These are phyloP conservation scores for Colletotrichum orchidophilum DNA, from an alignment of 2,329 filamentous ascomycete genomes.

Conservation along the genomic window DNA sequence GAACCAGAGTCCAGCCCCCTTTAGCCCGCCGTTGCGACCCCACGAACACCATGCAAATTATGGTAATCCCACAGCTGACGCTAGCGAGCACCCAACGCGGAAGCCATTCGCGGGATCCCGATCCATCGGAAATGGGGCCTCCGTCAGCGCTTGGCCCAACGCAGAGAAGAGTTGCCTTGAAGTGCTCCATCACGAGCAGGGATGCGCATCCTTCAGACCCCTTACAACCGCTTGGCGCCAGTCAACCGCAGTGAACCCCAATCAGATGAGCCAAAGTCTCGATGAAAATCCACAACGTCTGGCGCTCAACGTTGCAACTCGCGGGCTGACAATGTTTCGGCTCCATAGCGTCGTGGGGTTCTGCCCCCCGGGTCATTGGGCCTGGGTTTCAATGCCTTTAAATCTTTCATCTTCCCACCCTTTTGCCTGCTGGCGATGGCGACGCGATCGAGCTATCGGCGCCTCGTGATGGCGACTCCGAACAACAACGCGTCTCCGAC, in stretches of 20 bases:
- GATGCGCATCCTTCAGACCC: conserved; percentile 9
- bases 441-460: conserved; percentile 4
- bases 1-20: background rate
- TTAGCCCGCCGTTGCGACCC: background rate
- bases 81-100: background rate
- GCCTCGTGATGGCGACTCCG: conserved; percentile 14
- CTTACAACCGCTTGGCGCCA: conserved; percentile 12
- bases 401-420: background rate
- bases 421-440: background rate
- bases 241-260: background rate
- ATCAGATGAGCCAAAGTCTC: background rate
- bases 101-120: conserved; percentile 16
- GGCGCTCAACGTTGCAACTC: background rate
- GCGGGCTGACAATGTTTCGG: background rate
- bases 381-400: background rate
- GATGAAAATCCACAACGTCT: background rate
- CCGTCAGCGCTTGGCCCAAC: conserved; percentile 25
- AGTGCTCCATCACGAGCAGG: background rate
- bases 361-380: background rate
- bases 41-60: background rate
- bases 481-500: conserved; percentile 4
- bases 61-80: background rate
- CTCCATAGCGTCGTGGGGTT: background rate
- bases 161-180: background rate
- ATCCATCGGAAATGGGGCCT: conserved; percentile 4